These are phyloP conservation scores for Zymoseptoria ardabiliae DNA, from an alignment of 2,329 filamentous ascomycete species.

Conservation along the genomic window DNA sequence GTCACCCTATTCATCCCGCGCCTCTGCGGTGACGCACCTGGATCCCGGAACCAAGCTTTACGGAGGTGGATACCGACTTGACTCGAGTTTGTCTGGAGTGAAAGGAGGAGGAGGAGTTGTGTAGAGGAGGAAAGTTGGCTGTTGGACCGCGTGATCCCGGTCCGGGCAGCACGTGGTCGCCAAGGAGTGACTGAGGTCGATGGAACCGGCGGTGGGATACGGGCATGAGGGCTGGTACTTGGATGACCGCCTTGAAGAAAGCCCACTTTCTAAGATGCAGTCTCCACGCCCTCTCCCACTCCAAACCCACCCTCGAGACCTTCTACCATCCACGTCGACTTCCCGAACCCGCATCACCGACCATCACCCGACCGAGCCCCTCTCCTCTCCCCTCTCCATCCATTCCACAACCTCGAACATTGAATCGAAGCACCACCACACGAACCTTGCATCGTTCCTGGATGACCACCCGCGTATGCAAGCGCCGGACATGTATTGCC, in stretches of 20 bases:
- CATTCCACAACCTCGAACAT: neutral
- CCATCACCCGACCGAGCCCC: neutral
- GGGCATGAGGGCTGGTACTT: neutral
- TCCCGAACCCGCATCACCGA: neutral
- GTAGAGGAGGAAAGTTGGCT: neutral
- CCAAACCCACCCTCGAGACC: neutral
- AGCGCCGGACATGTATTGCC: slow-evolving; percentile 31
- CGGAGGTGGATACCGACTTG: neutral
- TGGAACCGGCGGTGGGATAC: neutral
- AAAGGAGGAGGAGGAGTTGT: neutral
- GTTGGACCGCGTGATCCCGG: neutral
- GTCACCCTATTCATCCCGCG: slow-evolving; percentile 37
- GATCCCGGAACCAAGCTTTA: slow-evolving; percentile 14
- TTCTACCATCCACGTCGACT: neutral
- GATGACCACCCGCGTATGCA: slow-evolving; percentile 4
- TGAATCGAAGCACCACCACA: neutral
- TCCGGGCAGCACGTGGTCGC: neutral
- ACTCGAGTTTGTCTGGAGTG: neutral
- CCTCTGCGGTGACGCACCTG: slow-evolving; percentile 34
- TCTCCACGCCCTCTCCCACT: neutral
- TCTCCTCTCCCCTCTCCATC: neutral
- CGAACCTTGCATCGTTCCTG: neutral
- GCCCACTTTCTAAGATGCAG: neutral
- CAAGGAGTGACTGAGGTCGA: neutral
- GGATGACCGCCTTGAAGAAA: neutral